Percentiles rank a stretch among this genome's conserved stretches.
These are phyloP conservation scores for Durusdinium trenchii DNA, from an alignment of 73 alveolate species.

Conservation along the genomic window DNA sequence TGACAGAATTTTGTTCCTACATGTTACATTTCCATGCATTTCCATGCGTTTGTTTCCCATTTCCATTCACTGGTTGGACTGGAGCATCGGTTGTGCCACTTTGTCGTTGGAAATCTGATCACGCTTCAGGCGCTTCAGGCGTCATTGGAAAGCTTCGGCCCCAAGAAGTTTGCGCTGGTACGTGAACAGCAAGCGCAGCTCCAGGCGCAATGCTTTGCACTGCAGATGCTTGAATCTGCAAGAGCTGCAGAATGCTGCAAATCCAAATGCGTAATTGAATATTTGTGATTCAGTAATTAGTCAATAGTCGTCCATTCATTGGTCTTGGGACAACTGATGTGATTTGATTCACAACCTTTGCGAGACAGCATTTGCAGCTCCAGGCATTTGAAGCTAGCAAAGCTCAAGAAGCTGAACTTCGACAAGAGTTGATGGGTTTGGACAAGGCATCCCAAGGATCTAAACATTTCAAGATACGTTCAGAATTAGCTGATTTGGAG, in stretches of 20 bases:
- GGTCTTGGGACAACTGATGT: neutral
- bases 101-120: neutral
- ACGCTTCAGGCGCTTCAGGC: conserved; percentile 63
- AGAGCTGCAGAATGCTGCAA: no score
- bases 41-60: neutral
- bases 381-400: neutral
- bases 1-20: neutral
- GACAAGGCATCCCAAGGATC: neutral
- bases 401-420: neutral
- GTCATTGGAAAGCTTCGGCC: conserved; percentile 57
- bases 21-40: neutral
- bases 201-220: neutral
- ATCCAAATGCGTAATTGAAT: no score
- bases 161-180: conserved; percentile 58
- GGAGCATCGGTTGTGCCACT: neutral
- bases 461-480: neutral
- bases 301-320: no score
- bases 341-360: neutral
- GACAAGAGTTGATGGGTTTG: conserved; percentile 12
- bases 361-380: neutral
- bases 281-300: no score
- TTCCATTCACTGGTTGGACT: no score
- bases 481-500: neutral
- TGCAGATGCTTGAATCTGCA: no score
- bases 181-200: conserved; percentile 63